Base-by-base conservation (phyloP, 441 rosid species). In the Pelargonium citronellum region DNA sequence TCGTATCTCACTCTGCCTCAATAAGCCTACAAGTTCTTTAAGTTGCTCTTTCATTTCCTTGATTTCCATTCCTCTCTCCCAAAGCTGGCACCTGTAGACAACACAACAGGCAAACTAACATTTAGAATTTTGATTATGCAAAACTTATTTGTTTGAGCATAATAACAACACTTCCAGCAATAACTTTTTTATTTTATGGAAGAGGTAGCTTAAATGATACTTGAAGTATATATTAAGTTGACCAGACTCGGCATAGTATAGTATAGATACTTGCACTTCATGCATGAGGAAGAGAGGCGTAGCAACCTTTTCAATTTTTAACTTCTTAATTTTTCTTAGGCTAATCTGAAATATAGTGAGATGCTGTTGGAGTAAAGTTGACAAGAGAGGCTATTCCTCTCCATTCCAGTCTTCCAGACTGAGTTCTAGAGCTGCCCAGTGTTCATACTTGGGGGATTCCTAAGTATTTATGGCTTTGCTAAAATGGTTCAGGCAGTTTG, bases 11-110 rank as follows among this genome's bases (percentile, higher is more conserved):
- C 99, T 91, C 79, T 92, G 94, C 51, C 83, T 75, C 73, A 90
- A 61, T 74, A 92, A 74, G 57, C 85, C 81, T 46, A 95, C 95
- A 34, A 95, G 92, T 84, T 95, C 99, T 74, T 89, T 89, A 47
- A 92, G 80, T 73, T 92, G 96, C 76, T 90, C 98, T 83, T 95
- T 92, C 91, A 92, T 90, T 84, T 92, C 97, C 80, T 84, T 90
- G 73, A 86, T 84, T 72, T 95, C 99, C 76, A 84, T 77, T 68
- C 87, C 92, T 72, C 86, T 95, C 77, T 92, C 99, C 99, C 98
- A 95, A 68, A 85, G 39, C 60, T 89, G 96, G 78, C 98, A 95
- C 82, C 99, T 91, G 82, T 69, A 70, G 41, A 61, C 58, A 69
- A 74, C 27, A 63, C 51, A 69, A 74, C 27, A 63, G 20, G 10